Evolutionary conservation across 2,329 filamentous ascomycete species (phyloP).

Genomic region (Fusarium miscanthi): DNA sequence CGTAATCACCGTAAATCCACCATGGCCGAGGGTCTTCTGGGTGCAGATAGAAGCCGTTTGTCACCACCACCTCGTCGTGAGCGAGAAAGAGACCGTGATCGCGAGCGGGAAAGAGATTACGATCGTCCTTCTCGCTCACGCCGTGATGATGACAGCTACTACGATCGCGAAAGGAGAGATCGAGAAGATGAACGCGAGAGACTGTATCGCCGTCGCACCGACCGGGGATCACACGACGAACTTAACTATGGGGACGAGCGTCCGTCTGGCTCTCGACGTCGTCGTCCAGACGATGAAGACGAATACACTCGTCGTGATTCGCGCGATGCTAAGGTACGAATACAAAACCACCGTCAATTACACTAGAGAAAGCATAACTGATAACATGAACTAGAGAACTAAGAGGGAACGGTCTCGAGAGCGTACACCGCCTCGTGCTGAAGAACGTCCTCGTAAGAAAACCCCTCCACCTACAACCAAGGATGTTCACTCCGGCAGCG

Average conservation of each 20-base stretch:
- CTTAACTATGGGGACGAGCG: slow-evolving; percentile 88
- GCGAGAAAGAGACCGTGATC: slow-evolving; percentile 29
- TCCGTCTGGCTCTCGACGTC: slow-evolving; percentile 74
- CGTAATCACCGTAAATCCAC: slow-evolving; percentile 88
- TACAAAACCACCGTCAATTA: not conserved
- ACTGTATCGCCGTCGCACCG: slow-evolving; percentile 82
- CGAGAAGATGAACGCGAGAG: slow-evolving; percentile 92
- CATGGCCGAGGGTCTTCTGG: slow-evolving; percentile 72
- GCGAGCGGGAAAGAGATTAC: slow-evolving; percentile 52
- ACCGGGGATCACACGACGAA: slow-evolving; percentile 83
- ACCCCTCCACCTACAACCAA: slow-evolving; percentile 59
- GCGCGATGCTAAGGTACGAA: slow-evolving; percentile 73
- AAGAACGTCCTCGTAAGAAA: slow-evolving; percentile 67
- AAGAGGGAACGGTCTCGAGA: slow-evolving; percentile 70
- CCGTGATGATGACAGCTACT: slow-evolving; percentile 74
- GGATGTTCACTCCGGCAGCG: slow-evolving; percentile 79
- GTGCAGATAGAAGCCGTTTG: slow-evolving; percentile 61
- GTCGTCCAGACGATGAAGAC: slow-evolving; percentile 82
- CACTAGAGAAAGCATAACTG: slow-evolving; percentile 34
- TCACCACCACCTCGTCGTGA: slow-evolving; percentile 49
- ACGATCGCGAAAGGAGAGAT: slow-evolving; percentile 87
- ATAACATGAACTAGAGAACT: slow-evolving; percentile 59
- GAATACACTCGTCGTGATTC: slow-evolving; percentile 73
- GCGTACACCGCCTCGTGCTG: slow-evolving; percentile 66
- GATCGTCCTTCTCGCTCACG: slow-evolving; percentile 65